A percentile compares a stretch with the other conserved stretches of the same genome.
These are phyloP conservation scores for Penicillium pulvis DNA, from an alignment of 495 filamentous ascomycete species.

Conservation along the genomic window DNA sequence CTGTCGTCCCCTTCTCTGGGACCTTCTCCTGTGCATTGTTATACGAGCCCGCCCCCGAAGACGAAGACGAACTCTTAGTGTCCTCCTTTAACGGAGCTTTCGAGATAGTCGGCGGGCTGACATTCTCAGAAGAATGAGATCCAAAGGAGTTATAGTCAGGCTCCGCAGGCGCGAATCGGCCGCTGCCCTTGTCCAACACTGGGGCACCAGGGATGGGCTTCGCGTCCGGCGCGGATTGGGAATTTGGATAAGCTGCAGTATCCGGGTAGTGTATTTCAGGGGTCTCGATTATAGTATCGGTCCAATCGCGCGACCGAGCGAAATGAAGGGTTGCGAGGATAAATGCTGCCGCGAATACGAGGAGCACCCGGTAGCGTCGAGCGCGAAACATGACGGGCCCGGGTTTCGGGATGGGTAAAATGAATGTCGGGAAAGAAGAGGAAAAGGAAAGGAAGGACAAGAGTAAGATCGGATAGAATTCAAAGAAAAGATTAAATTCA, in stretches of 20 bases:
- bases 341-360: slow-evolving; percentile 68
- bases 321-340: slow-evolving; percentile 69
- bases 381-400: slow-evolving; percentile 65
- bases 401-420: background rate
- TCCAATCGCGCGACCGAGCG: slow-evolving; percentile 39
- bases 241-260: slow-evolving; percentile 5
- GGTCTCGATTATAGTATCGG: slow-evolving; percentile 18
- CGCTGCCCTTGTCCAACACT: background rate
- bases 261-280: slow-evolving; percentile 6
- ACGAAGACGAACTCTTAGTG: background rate
- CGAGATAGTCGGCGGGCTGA: background rate
- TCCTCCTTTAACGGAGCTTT: slow-evolving; percentile 6
- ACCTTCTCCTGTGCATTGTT: slow-evolving; percentile 9
- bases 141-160: slow-evolving; percentile 17
- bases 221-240: slow-evolving; percentile 2
- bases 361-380: slow-evolving; percentile 74
- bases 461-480: background rate
- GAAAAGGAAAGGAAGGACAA: slow-evolving; percentile 1
- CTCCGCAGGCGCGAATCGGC: slow-evolving; percentile 13
- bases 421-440: background rate
- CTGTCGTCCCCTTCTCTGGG: background rate
- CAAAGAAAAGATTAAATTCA: background rate
- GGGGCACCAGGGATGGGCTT: slow-evolving; percentile 1
- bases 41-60: slow-evolving; percentile 4
- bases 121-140: background rate